Evolutionary conservation across 192 early-diverging fungal genomes (phyloP), one percentile per base, ranked within the genome.

Genomic region (Chytriomyces hyalinus): DNA sequence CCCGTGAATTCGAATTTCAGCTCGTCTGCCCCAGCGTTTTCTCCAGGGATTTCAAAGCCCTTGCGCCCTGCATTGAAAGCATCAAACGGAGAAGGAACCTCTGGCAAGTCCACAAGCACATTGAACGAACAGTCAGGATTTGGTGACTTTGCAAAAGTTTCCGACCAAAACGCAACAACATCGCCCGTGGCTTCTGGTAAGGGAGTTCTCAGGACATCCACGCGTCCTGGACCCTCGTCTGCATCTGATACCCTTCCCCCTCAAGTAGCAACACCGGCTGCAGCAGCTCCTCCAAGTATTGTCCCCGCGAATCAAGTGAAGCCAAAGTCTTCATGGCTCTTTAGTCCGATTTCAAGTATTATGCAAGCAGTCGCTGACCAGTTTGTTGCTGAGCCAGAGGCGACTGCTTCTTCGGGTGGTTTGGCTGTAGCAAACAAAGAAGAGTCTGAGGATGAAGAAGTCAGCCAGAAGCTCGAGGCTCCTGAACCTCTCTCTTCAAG

Each of bases 101-200:
- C 36, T 36, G 36, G 36, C 36, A 36, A 36, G 36, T 36, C 36
- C 4, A 36, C 36, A 36, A 36, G 36, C 36, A 64, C 17, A 20
- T 36, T 36, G 36, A 64, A 13, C 22, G 43, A 67, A 67, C 43
- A n/a, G 48, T 53, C 61, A n/a, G 73, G 73, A 22, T 75, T 75
- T 66, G 73, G 73, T 20, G 73, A 75, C 66, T 62, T 62, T 65
- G 73, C 73, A 6, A 75, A 65, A 51, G 47, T 75, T n/a, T 15
- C n/a, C 17, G 48, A 47, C 8, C 24, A 68, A 68, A 15, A 15
- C 53, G 22, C 61, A 6, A 20, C 60, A 17, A 36, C 71, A 5
- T 17, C 45, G n/a, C 4, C 60, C 36, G 53, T 20, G 53, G 15
- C 53, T 1, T 57, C 20, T 57, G 53, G 53, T 20, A 57, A 57